Evolutionary conservation across 495 filamentous ascomycete species (phyloP).

Genomic region (Friedmanniomyces endolithicus): DNA sequence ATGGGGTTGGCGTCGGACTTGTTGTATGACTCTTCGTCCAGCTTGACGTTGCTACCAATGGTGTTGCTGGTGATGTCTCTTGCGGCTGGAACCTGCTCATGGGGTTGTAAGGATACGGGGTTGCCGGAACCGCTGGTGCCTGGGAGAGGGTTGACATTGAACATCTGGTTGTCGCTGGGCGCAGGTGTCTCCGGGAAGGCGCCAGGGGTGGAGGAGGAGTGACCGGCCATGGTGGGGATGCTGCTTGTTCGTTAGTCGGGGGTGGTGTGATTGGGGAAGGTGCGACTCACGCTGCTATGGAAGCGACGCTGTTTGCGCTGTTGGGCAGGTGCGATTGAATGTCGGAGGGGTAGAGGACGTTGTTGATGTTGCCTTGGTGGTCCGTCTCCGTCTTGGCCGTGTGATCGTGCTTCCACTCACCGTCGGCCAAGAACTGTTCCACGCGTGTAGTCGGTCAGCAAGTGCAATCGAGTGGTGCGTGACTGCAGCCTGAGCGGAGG

Average conservation of each 20-base stretch:
- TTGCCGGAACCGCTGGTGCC: neutral
- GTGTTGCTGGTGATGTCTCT: conserved; percentile 44
- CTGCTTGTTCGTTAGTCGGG: neutral
- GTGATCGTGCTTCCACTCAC: conserved; percentile 68
- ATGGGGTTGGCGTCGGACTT: conserved; percentile 9
- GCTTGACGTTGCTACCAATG: conserved; percentile 47
- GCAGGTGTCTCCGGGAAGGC: conserved; percentile 67
- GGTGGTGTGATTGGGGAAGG: conserved; percentile 38
- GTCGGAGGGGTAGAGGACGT: conserved; percentile 65
- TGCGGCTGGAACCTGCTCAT: conserved; percentile 61
- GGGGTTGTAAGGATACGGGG: conserved; percentile 41
- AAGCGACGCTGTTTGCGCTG: neutral
- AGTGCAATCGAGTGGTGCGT: too few species aligned
- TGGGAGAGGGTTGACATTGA: conserved; percentile 45
- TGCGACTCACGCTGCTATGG: conserved; percentile 37
- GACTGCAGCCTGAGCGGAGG: too few species aligned
- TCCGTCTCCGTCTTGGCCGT: conserved; percentile 68
- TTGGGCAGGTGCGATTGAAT: conserved; percentile 33
- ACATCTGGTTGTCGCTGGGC: conserved; percentile 12
- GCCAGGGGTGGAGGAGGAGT: conserved; percentile 58
- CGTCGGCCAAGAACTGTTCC: conserved; percentile 87
- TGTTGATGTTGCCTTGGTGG: conserved; percentile 69
- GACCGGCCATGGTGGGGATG: conserved; percentile 54
- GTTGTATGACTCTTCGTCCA: neutral
- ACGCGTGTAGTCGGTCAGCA: neutral